Base-by-base conservation (phyloP, 2,329 filamentous ascomycete species). In the Ceratocystis cubensis region DNA sequence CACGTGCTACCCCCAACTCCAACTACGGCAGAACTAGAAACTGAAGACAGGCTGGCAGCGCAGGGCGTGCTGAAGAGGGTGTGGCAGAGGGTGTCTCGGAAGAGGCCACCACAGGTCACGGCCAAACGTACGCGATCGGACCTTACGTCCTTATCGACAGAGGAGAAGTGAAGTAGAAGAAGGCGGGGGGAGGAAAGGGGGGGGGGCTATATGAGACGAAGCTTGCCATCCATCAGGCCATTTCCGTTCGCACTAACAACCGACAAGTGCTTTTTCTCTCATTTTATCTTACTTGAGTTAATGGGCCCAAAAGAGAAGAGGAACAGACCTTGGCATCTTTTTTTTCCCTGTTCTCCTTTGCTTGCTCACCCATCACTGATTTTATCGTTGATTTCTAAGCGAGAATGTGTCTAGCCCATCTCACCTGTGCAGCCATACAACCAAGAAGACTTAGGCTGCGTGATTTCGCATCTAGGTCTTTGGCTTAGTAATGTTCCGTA, bases 131-230 rank as follows among this genome's bases (percentile, higher is more conserved):
- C 53, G 17, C 22, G 53, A 20, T 57, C 53, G 15, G 25, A 57
- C 53, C 53, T 57, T 22, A 57, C 53, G 5, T 57, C 25, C 7
- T 10, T 33, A 30, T n/a, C 28, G 25, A 57, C 53, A 22, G 22
- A 30, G 13, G 53, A 57, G 28, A 57, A 57, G 28, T 57, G 53
- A 57, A 57, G 28, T 57, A 57, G 48, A 53, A 25, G 48, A 25
- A 25, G 20, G 20, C 20, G 48, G 48, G 53, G 5, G 22, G 13
- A 33, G 53, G 20, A 25, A 6, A 10, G 22, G 8, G 22, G 53
- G 22, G 46, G 6, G n/a, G 48, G 13, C n/a, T 25, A 8, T 2
- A 33, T 33, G 30, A 28, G 8, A 25, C 20, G 25, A 56, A 25
- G 20, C 20, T 57, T 28, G 22, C 48, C n/a, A 53, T 57, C 13